These are phyloP conservation scores for Plantago lanceolata DNA, from an alignment of 305 asterid species.

Conservation along the genomic window DNA sequence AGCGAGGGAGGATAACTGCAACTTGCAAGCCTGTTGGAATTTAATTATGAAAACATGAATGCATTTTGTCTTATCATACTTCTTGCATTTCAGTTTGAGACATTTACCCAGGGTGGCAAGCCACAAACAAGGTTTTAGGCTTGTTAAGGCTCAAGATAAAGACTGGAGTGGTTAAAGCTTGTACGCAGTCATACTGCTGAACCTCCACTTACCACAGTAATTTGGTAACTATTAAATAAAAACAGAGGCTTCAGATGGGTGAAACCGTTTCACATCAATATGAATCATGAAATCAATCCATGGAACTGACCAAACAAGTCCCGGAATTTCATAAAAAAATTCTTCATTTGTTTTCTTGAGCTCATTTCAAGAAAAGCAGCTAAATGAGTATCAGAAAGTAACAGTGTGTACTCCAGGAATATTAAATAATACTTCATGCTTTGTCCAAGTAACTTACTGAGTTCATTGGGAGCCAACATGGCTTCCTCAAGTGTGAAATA, in stretches of 20 bases:
- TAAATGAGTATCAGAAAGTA: slow-evolving; percentile 9
- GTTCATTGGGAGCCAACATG: slow-evolving; percentile 77
- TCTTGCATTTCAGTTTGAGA: no score
- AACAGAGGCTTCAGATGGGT: not conserved
- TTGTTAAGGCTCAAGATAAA: not conserved
- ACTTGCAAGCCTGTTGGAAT: no score
- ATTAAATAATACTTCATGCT: slow-evolving; percentile 17
- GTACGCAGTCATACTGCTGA: not conserved
- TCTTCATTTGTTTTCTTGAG: not conserved
- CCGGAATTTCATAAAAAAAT: not conserved
- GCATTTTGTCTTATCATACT: not conserved
- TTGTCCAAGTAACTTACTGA: slow-evolving; percentile 49
- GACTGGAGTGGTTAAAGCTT: not conserved
- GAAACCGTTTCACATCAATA: not conserved
- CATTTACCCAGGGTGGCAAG: not conserved
- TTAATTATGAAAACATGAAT: not conserved
- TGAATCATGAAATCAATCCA: slow-evolving; percentile 1
- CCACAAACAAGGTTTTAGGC: not conserved
- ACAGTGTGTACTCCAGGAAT: slow-evolving; percentile 13
- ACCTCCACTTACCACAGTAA: not conserved
- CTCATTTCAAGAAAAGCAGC: not conserved
- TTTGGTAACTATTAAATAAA: no score
- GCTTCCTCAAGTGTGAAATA: slow-evolving; percentile 53
- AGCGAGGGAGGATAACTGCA: not conserved
- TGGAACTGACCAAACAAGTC: slow-evolving; percentile 4